Evolutionary conservation across 192 early-diverging fungal genomes (phyloP), one percentile per base, ranked within the genome.

Genomic region (Gaertneriomyces sp.): DNA sequence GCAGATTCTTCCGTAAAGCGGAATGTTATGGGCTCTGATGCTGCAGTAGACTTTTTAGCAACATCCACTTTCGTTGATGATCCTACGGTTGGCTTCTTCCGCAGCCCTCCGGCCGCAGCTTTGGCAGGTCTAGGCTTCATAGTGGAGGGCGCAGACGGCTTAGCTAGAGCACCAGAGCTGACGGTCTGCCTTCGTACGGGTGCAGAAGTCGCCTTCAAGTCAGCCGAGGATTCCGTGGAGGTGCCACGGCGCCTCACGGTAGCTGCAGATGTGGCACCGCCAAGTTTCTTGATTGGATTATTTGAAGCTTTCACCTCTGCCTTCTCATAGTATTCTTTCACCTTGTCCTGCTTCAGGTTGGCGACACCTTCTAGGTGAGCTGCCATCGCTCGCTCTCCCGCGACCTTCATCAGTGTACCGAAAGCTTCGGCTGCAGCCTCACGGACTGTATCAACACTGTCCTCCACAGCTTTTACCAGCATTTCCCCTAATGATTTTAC

Each of bases 371-470:
- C 95, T 10, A 91, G 69, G 72, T 86, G 91, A 0, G 84, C 72
- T 0, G 41, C 44, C 54, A 90, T 61, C 5, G 84, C 76, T 12
- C 89, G 88, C 47, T 94, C 92, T 3, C 90, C 88, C 6, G 94
- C 88, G 14, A 90, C 80, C 71, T 92, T 92, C 79, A 94, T 90
- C 56, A 99, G 71, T 0, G 91, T 93, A 6, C 94, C 98, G 11
- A 99, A 66, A 19, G 87, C 88, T 66, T 96, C 92, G 0, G 89
- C 87, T 6, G 88, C 82, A 10, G 87, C 84, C 41, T 95, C 92
- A 63, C 97, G 87, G 42, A 94, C 92, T 20, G 77, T 77, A 3
- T 85, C 85, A 70, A 89, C 90, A 44, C 88, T 83, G 68, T 98
- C 98, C 41, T 98, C 94, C 14, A 92, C 71, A 0, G 85, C 77